These are phyloP conservation scores for Barnettozyma pratensis DNA, from an alignment of 805 yeast genomes.

Conservation along the genomic window DNA sequence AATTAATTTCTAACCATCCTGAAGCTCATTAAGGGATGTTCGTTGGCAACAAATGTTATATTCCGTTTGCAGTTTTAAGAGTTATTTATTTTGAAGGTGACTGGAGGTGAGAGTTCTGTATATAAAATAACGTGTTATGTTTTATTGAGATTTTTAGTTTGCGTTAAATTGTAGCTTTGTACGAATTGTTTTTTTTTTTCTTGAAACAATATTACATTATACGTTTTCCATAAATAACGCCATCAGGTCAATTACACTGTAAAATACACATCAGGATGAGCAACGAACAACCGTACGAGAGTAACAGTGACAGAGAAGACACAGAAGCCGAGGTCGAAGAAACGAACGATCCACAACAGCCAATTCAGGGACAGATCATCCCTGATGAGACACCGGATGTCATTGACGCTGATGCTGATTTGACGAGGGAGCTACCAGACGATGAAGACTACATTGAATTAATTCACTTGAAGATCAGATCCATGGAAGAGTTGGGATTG, in stretches of 20 bases:
- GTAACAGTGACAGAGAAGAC: constrained; percentile 22
- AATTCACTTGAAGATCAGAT: constrained; percentile 62
- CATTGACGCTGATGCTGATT: constrained; percentile 64
- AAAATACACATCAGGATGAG: constrained; percentile 1
- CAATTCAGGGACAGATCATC: constrained; percentile 20
- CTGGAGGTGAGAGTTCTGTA: too few relatives aligned
- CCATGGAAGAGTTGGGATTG: constrained; percentile 57
- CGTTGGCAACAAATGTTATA: too few relatives aligned
- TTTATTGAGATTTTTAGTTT: too few relatives aligned
- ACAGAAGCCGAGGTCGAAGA: constrained; percentile 17
- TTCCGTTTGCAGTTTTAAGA: too few relatives aligned
- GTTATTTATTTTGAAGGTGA: too few relatives aligned
- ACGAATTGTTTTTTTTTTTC: too few relatives aligned
- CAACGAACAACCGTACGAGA: constrained; percentile 3
- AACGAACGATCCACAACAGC: constrained; percentile 2
- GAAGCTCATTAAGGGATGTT: constrained; percentile 27
- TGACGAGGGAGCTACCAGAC: constrained; percentile 48
- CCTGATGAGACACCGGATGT: constrained; percentile 39
- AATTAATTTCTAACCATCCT: constrained; percentile 71
- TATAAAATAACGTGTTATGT: too few relatives aligned
- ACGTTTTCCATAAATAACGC: too few relatives aligned
- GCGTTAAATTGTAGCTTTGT: too few relatives aligned
- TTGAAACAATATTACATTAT: too few relatives aligned
- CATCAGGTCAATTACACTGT: not conserved
- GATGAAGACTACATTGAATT: constrained; percentile 60